Base-by-base conservation (phyloP, 139 green algal genomes). In the Deuterostichococcus epilithicus region DNA sequence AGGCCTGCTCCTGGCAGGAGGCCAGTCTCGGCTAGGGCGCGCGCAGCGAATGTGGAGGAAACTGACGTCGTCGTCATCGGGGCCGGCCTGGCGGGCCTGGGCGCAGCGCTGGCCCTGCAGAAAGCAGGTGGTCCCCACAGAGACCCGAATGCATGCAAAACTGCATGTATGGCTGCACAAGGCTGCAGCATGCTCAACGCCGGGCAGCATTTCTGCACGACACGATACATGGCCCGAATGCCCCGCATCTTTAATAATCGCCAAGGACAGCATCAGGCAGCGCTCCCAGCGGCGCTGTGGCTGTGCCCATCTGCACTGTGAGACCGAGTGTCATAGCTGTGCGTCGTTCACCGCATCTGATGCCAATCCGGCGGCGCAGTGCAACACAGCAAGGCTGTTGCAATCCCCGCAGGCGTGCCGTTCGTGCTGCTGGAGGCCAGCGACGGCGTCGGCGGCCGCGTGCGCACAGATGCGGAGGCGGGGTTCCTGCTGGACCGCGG, bases 401-500 rank as follows among this genome's bases (percentile, higher is more conserved):
- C n/a, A 37, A 33, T 23, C 75, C 25, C 18, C 66, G 42, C 77
- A 30, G 84, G 87, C 60, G 76, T 91, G 18, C 67, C 74, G 18
- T 80, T 90, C 35, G 39, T 84, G 32, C 72, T 98, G 22, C 52
- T 98, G 37, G 94, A 98, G 80, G 90, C 95, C 0, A 86, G 86
- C 28, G 92, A 98, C 75, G 96, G 82, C 1, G 88, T 98, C 28
- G 96, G 96, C 22, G 96, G 95, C 5, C 86, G 95, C 30, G 91
- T 97, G 44, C 86, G 94, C 1, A 98, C 95, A 5, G 96, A 98
- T 76, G 69, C 82, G n/a, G 80, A 94, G 8, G 94, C 98, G 22
- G 96, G 96, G 5, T 99, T 97, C 80, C 75, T 96, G 23, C 85
- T 99, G 26, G 96, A 99, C 85, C 80, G 93, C 0, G 96, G 96